Conservation (phyloP, 306 rosid species). For the Trifolium subterraneum region DNA sequence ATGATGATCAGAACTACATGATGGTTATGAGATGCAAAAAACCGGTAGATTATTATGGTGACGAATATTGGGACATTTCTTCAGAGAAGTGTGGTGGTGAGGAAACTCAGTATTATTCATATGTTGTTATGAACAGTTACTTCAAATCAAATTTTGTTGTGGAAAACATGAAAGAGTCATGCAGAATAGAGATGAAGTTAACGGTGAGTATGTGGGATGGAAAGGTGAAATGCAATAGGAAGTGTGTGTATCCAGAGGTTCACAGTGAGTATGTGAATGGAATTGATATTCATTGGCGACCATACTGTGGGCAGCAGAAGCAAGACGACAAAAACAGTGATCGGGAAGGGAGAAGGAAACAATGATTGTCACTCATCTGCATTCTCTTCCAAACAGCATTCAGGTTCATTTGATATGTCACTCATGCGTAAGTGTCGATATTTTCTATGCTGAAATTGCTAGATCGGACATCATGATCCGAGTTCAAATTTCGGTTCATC, state of each 20-base stretch:
- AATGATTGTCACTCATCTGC: not conserved
- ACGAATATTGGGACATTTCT: not conserved
- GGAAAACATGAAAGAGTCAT: not conserved
- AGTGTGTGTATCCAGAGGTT: not conserved
- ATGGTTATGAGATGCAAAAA: conserved; percentile 5
- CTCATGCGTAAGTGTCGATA: no score
- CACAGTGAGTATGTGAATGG: not conserved
- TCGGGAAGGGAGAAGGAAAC: not conserved
- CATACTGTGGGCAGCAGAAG: not conserved
- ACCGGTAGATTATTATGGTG: not conserved
- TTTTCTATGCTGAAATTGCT: no score
- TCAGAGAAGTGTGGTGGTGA: not conserved
- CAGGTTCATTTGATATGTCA: no score
- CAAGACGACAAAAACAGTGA: no score
- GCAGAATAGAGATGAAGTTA: conserved; percentile 7
- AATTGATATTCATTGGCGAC: conserved; percentile 13
- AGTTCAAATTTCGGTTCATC: no score
- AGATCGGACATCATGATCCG: no score
- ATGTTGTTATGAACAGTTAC: no score
- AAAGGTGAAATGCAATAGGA: not conserved
- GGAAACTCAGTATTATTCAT: no score
- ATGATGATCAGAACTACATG: no score
- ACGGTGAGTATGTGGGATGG: not conserved
- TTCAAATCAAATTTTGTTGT: no score
- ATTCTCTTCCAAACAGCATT: no score